Conservation (phyloP, 73 alveolate genomes). For the Blepharisma japonicum region DNA sequence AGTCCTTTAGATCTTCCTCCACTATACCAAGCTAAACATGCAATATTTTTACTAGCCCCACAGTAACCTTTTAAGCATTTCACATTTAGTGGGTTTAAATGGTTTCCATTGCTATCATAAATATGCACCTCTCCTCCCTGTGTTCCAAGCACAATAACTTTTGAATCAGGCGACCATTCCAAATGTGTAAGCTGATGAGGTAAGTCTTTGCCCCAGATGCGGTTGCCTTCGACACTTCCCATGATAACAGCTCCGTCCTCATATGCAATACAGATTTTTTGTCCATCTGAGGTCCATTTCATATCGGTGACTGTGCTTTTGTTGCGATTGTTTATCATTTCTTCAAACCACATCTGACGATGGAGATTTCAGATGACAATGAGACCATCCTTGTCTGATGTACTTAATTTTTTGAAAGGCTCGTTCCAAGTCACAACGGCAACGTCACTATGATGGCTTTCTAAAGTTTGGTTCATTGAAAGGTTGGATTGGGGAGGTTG, state of each 20-base stretch:
- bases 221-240: slow-evolving; percentile 99
- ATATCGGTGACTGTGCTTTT: slow-evolving; percentile 97
- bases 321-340: slow-evolving; percentile 99
- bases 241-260: slow-evolving; percentile 99
- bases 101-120: slow-evolving; percentile 81
- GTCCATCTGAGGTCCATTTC: slow-evolving; percentile 98
- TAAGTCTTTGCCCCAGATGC: slow-evolving; percentile 97
- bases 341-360: slow-evolving; percentile 81
- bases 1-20: slow-evolving; percentile 34
- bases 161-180: slow-evolving; percentile 99
- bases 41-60: slow-evolving; percentile 56
- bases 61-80: slow-evolving; percentile 58
- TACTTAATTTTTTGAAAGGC: slow-evolving; percentile 72
- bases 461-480: slow-evolving; percentile 86
- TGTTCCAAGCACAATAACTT: slow-evolving; percentile 93
- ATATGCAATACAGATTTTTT: slow-evolving; percentile 89
- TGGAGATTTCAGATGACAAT: slow-evolving; percentile 77
- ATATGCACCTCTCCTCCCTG: slow-evolving; percentile 92
- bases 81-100: slow-evolving; percentile 59
- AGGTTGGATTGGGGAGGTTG: slow-evolving; percentile 71
- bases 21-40: slow-evolving; percentile 78
- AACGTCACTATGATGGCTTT: slow-evolving; percentile 83
- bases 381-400: slow-evolving; percentile 80
- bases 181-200: slow-evolving; percentile 75
- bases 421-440: slow-evolving; percentile 75